Evolutionary conservation across 805 yeast genomes (phyloP), one percentile per base, ranked within the genome.

Genomic region (Tetrapisispora taiwanensis): DNA sequence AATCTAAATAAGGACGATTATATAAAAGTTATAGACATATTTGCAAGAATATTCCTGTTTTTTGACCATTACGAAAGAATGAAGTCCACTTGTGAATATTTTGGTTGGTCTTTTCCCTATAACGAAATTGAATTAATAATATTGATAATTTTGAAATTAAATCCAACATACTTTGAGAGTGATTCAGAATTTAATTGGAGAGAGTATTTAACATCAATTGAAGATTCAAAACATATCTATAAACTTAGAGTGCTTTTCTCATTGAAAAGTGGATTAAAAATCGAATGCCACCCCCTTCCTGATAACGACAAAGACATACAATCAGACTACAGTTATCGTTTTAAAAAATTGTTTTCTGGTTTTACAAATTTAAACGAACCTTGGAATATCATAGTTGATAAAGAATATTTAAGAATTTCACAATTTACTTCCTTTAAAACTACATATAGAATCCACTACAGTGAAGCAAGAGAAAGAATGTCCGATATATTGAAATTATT

Each of bases 361-460:
- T 59, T 53, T 55, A 47, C 55, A 13, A 39, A 48, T 63, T 1
- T 50, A 56, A 1, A 43, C 47, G 12, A 59, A 60, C 9, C 46
- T 0, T 88, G 84, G 79, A 75, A 71, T 18, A 78, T 87, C 0
- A 78, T 76, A 53, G 54, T 88, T 4, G 90, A 84, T 56, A 55
- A 67, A 0, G 62, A 69, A 27, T 69, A 78, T 1, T 70, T 75
- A 1, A 50, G 72, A 36, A 72, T 77, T 1, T 76, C 94, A 2
- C 84, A 85, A 1, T 85, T 84, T 62, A 86, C 95, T 0, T 81
- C 94, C 4, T 83, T 88, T 65, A 90, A 90, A 60, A 90, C 97
- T 0, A 84, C 96, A 0, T 63, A 69, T 20, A 70, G 98, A 49
- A 67, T 66, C 3, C 76, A 71, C 38, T 88, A 89, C 59, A 73